These are phyloP conservation scores for Deuterostichococcus epilithicus DNA, from an alignment of 139 green algal species.

Conservation along the genomic window DNA sequence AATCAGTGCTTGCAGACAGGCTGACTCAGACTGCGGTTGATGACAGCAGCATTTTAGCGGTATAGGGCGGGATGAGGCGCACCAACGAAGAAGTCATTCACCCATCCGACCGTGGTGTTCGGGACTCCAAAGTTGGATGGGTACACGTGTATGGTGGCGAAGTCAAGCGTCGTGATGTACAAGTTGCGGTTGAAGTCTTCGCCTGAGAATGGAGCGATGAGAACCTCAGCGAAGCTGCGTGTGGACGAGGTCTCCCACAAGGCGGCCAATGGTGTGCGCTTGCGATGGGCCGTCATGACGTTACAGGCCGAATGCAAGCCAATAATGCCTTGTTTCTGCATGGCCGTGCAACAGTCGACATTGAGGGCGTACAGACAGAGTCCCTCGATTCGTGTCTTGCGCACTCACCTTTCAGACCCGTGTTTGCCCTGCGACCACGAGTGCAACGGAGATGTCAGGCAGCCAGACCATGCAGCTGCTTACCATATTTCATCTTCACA, in stretches of 20 bases:
- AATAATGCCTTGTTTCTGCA: background rate
- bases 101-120: background rate
- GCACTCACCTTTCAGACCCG: background rate
- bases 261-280: no score
- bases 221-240: background rate
- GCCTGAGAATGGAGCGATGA: background rate
- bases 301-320: background rate
- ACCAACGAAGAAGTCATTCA: background rate
- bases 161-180: constrained; percentile 8
- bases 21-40: background rate
- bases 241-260: no score
- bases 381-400: background rate
- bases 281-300: no score
- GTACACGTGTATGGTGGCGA: constrained; percentile 20
- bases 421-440: background rate
- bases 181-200: constrained; percentile 13
- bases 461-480: no score
- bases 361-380: background rate
- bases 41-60: no score
- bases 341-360: no score
- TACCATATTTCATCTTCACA: background rate
- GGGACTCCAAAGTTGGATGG: background rate
- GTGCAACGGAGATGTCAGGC: background rate
- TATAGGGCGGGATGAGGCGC: background rate
- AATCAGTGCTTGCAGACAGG: background rate